Base-by-base conservation (phyloP, 305 asterid species). In the Solanum hybrid region DNA sequence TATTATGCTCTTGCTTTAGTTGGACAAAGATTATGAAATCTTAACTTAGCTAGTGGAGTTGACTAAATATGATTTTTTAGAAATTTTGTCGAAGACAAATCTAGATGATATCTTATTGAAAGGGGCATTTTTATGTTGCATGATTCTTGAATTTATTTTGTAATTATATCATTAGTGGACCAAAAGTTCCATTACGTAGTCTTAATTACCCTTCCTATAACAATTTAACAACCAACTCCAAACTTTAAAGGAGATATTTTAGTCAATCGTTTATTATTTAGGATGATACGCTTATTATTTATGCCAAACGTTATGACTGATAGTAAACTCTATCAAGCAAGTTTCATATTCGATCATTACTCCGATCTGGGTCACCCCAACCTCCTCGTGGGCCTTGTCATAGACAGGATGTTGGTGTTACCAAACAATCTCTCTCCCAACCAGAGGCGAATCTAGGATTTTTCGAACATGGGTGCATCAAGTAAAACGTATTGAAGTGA, bases 1-100 rank as follows among this genome's bases (percentile, higher is more conserved):
- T 27, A 27, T 82, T 17, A 45, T 84, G 80, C 80, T 32, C 72
- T 45, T 84, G 73, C 87, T 84, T 19, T 56, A 85, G 76, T 56
- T 85, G 88, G 88, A 56, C 45, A 85, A 32, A 85, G 88, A 85
- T 85, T 56, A 85, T 56, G 76, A 85, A 56, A 85, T 56, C 45
- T 56, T 32, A 85, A 85, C 40, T 73, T 17, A 76, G 27, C 22
- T 56, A 56, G 88, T 85, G 88, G 88, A 32, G 88, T 85, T 56
- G 88, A 85, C 76, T 31, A 56, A 32, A 31, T 32, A 56, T 56
- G 87, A 85, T 29, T 32, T 2, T 84, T 84, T 8, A 2, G 32
- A n/a, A 80, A 85, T n/a, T 56, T 85, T 85, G 45, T 31, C 34
- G 45, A 11, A 56, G 31, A 84, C 76, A 85, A 85, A 85, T 56